These are phyloP conservation scores for Epichloe uncinata DNA, from an alignment of 2,329 filamentous ascomycete genomes.

Conservation along the genomic window DNA sequence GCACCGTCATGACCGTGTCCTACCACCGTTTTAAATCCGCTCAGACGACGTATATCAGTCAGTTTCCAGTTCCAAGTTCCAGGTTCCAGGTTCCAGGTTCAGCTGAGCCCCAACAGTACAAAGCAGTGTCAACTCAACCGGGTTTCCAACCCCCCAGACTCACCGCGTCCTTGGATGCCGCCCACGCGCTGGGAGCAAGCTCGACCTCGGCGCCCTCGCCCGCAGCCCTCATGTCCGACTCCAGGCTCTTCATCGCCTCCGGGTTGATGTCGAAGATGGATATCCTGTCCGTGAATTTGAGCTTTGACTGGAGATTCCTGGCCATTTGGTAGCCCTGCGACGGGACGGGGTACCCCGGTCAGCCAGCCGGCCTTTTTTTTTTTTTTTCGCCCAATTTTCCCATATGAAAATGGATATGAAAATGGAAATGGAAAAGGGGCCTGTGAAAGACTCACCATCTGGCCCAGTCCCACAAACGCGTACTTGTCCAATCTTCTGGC, in stretches of 20 bases:
- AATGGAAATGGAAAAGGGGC: no score
- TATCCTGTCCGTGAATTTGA: constrained; percentile 37
- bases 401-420: neutral
- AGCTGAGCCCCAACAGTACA: no score
- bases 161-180: constrained; percentile 41
- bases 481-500: constrained; percentile 36
- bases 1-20: constrained; percentile 77
- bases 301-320: constrained; percentile 45
- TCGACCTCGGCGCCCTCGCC: constrained; percentile 33
- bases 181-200: constrained; percentile 29
- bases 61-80: no score
- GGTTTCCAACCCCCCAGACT: constrained; percentile 13
- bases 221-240: constrained; percentile 31
- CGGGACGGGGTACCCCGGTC: neutral
- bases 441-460: constrained; percentile 36
- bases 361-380: neutral
- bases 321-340: constrained; percentile 48
- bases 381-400: no score
- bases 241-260: constrained; percentile 31
- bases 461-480: constrained; percentile 46
- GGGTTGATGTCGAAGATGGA: constrained; percentile 44
- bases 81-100: no score
- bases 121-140: no score
- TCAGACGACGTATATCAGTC: no score
- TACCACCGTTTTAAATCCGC: constrained; percentile 20